Evolutionary conservation across 2,329 filamentous ascomycete genomes (phyloP), one percentile per base, ranked within the genome.

Genomic region (Diplodia seriata): DNA sequence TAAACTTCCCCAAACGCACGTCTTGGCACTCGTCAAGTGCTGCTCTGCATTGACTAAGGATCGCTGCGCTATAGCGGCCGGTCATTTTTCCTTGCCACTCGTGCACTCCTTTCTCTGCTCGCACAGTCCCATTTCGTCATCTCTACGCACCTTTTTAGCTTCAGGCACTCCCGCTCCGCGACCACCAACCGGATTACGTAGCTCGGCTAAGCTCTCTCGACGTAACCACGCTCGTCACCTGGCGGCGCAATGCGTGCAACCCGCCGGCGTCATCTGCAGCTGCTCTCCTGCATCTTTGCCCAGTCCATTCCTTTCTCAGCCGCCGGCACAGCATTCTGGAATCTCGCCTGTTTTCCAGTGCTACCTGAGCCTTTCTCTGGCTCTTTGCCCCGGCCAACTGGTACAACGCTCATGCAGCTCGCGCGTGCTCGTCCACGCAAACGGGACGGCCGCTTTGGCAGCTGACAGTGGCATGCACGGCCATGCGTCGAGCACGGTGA

Each of bases 391-490:
- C 59, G n/a, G 20, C 47, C 43, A n/a, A n/a, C 29, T 63, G 59
- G 59, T 51, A 63, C 59, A 63, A 63, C 59, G 59, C 47, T 63
- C 40, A 14, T 31, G 59, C 59, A 63, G 43, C 59, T 62, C 29
- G 59, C 47, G 47, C 47, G 59, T 49, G 43, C 31, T 12, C 18
- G 47, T 11, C 59, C 59, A 8, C 50, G 29, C 47, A 51, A 63
- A 51, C 31, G 59, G 59, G 29, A 38, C 47, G 36, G 26, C n/a
- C 59, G 31, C 59, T 26, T 26, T 36, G 59, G 40, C 59, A 63
- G 59, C 59, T 63, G 59, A 49, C 47, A 59, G 23, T 62, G 26
- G 33, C 57, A 62, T 20, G 38, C 55, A 57, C 33, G 18, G 36
- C 55, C 55, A 57, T 57, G 55, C 55, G 40, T 55, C 43, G n/a